Evolutionary conservation across 106 monocot species (phyloP).

Genomic region (Dioscorea dumetorum): DNA sequence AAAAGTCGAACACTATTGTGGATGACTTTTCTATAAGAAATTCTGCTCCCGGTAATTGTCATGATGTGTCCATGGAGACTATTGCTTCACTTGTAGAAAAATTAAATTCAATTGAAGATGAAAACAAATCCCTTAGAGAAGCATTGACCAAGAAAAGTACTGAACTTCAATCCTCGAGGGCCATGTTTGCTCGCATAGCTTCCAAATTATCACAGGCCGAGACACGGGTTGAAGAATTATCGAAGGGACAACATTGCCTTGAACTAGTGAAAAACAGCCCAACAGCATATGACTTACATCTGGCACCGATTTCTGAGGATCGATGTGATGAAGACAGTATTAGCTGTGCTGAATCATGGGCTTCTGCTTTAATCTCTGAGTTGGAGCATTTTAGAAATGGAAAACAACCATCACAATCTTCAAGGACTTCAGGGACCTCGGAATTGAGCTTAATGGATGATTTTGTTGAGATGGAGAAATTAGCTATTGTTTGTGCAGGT

Average conservation of each 20-base stretch:
- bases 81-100: conserved; percentile 31
- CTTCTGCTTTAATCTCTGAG: conserved; percentile 61
- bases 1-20: conserved; percentile 13
- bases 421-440: conserved; percentile 27
- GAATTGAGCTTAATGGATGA: conserved; percentile 70
- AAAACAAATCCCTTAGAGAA: conserved; percentile 63
- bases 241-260: conserved; percentile 14
- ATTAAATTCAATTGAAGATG: conserved; percentile 46
- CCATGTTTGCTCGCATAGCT: conserved; percentile 37
- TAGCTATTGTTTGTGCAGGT: conserved; percentile 31
- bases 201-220: conserved; percentile 51
- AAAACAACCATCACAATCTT: conserved; percentile 20
- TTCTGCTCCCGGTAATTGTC: conserved; percentile 5
- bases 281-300: conserved; percentile 20
- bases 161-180: conserved; percentile 38
- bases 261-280: conserved; percentile 17
- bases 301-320: conserved; percentile 27
- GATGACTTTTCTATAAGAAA: background rate
- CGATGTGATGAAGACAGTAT: conserved; percentile 31
- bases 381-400: conserved; percentile 50
- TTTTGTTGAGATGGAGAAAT: conserved; percentile 67
- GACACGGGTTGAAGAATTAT: conserved; percentile 29
- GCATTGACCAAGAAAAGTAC: conserved; percentile 35
- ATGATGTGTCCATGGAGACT: conserved; percentile 23
- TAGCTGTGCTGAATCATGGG: conserved; percentile 65